Base-by-base conservation (phyloP, 1,284 basidiomycete species). In the Polyporus tsugae region DNA sequence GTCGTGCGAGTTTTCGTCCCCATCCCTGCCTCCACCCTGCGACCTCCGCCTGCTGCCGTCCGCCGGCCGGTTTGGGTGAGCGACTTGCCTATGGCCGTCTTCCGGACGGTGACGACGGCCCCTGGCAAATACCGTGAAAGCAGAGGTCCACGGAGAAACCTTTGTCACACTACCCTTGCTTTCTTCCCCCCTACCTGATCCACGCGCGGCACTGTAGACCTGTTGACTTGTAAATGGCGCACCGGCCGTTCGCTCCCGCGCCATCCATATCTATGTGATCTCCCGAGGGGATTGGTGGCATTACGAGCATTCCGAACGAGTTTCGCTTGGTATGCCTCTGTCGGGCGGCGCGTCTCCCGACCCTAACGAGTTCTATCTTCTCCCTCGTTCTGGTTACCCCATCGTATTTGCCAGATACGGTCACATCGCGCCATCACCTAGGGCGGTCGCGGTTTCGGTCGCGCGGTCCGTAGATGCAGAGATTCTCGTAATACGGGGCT, bases 391-490 rank as follows among this genome's bases (percentile, higher is more conserved):
- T 29, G 52, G 25, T 55, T 55, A 33, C 29, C 29, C 15, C 7
- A 19, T 35, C 29, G 17, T 42, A 2, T 55, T 44, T 63, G 58
- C 65, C 53, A 39, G 39, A 63, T 63, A 44, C 58, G 53, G 62
- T 4, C 39, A 38, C 35, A 13, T 58, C 29, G 55, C 35, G 35
- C 55, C 55, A 58, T 58, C 55, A 19, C 15, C 15, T n/a, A 36
- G 55, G 55, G 29, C 35, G 6, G 55, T 22, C 46, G 55, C 19
- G n/a, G 17, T n/a, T 10, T 33, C 42, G 57, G 66, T n/a, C 2
- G 58, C 19, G 49, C 62, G 66, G 66, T 58, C 66, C 66, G 66
- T 53, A 29, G 57, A 64, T 67, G 22, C 25, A 13, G 33, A 25
- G 55, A 60, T 64, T 64, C 62, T 55, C 66, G 66, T 61, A 63